Base-by-base conservation (phyloP, 2,329 filamentous ascomycete species). In the Fusarium dlaminii region DNA sequence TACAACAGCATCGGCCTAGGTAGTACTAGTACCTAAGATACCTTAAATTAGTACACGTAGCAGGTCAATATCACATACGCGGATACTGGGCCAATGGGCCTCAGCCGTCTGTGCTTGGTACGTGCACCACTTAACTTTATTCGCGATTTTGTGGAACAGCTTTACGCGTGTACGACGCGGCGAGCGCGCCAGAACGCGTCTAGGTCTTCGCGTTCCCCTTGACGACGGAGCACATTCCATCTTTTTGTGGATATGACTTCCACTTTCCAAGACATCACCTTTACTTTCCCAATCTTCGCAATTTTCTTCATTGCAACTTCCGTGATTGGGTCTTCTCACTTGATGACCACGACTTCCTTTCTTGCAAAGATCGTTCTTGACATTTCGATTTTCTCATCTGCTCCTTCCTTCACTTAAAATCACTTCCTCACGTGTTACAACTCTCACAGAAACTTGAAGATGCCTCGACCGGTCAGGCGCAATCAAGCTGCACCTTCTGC, bases 391-490 rank as follows among this genome's bases (percentile, higher is more conserved):
- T 61, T 58, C 61, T 40, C 43, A 18, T 46, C 55, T 61, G 46
- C 52, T 43, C 57, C 46, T 61, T 43, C 57, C 46, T 61, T 51
- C 52, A 32, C 56, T 48, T 22, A 13, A 37, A 45, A 34, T 15
- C 45, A 6, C 29, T 56, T 69, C 32, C 36, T 37, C 55, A 29
- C 20, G 24, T 43, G 24, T 32, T 62, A 56, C 42, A 59, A 51
- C 63, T 55, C 32, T 56, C 51, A 40, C 45, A 48, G 24, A 42
- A 48, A 69, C 43, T 32, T 57, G 45, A 63, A 63, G 43, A 81
- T 72, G 74, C 72, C 74, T 78, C 82, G 63, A 76, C 73, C 73
- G 29, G 62, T 74, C 63, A 78, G 73, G 72, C 73, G 77, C 65
- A 75, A 71, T 27, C 73, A 80, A 45, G 72, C 66, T 52, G 63